These are phyloP conservation scores for Pythium pyrilobum DNA, from an alignment of 352 stramenopile genomes.

Conservation along the genomic window DNA sequence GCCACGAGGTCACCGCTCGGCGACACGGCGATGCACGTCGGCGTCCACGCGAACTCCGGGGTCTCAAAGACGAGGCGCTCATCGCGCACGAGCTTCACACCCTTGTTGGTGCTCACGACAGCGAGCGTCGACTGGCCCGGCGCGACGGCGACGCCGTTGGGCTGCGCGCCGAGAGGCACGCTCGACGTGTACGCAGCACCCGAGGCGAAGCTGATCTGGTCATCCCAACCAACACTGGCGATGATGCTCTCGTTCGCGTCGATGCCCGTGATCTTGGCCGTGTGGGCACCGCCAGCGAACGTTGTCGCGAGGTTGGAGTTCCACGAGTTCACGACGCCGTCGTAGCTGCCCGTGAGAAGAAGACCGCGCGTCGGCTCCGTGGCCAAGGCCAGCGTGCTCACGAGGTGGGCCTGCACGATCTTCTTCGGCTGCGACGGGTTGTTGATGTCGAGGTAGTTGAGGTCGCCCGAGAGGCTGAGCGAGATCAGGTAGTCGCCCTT, in stretches of 20 bases:
- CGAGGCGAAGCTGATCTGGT: conserved; percentile 75
- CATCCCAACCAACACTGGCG: conserved; percentile 90
- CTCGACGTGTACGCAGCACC: conserved; percentile 55
- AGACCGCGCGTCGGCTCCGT: conserved; percentile 61
- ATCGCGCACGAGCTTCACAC: conserved; percentile 72
- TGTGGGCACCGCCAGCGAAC: conserved; percentile 43
- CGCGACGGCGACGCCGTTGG: conserved; percentile 56
- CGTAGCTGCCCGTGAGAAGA: conserved; percentile 92
- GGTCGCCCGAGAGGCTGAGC: conserved; percentile 77
- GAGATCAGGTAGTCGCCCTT: conserved; percentile 76
- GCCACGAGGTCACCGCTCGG: conserved; percentile 66
- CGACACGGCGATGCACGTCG: conserved; percentile 71
- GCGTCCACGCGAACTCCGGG: conserved; percentile 70
- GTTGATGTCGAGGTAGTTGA: conserved; percentile 72
- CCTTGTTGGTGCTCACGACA: conserved; percentile 77
- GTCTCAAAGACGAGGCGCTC: conserved; percentile 71
- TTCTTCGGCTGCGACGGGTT: conserved; percentile 69
- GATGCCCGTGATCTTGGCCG: conserved; percentile 80
- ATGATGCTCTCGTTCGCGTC: conserved; percentile 55
- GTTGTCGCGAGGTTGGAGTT: conserved; percentile 48
- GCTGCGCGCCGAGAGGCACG: conserved; percentile 60
- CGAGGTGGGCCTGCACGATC: conserved; percentile 88
- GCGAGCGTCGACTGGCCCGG: conserved; percentile 40
- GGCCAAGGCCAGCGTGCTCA: conserved; percentile 86
- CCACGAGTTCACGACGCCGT: conserved; percentile 92